A percentile compares a stretch with the other conserved stretches of the same genome.
phyloP scores from a whole-genome alignment of 208 protist genomes.

The Crithidia mellificae region DNA sequence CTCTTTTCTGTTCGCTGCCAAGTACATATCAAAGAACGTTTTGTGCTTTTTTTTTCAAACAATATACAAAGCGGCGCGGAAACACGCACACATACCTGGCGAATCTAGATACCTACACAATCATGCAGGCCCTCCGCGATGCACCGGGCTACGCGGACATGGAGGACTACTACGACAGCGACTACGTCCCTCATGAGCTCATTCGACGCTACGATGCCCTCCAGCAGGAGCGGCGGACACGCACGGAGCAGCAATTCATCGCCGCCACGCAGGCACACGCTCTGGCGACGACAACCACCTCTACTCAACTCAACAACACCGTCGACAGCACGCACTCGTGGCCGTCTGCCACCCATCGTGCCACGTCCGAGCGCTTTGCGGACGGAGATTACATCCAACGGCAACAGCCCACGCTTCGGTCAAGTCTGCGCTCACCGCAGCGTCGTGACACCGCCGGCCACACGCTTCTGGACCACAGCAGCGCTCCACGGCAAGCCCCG shows the following conservation, averaged over 20 bases:
- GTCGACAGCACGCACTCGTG: not conserved
- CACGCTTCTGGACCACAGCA: not conserved
- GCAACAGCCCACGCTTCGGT: not conserved
- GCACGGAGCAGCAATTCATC: constrained; percentile 23
- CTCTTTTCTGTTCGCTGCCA: too few relatives aligned
- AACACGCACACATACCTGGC: too few relatives aligned
- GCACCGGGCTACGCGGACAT: constrained; percentile 20
- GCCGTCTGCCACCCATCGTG: not conserved
- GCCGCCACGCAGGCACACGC: constrained; percentile 2
- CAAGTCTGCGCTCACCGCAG: constrained; percentile 11
- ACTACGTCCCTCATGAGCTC: constrained; percentile 41
- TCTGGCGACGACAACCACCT: not conserved
- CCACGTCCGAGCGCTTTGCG: not conserved
- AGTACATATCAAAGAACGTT: not conserved
- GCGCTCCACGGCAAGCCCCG: constrained; percentile 6
- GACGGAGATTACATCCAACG: not conserved
- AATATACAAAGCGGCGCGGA: too few relatives aligned
- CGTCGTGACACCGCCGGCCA: constrained; percentile 4
- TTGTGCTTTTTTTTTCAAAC: not conserved
- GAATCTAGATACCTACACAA: not conserved
- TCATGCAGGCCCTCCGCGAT: constrained; percentile 11
- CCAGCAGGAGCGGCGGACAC: constrained; percentile 9
- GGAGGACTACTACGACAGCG: constrained; percentile 55
- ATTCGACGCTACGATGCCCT: constrained; percentile 37
- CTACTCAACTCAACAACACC: not conserved